phyloP scores from a whole-genome alignment of 2,329 filamentous ascomycete species.

The Simplicillium sp. region DNA sequence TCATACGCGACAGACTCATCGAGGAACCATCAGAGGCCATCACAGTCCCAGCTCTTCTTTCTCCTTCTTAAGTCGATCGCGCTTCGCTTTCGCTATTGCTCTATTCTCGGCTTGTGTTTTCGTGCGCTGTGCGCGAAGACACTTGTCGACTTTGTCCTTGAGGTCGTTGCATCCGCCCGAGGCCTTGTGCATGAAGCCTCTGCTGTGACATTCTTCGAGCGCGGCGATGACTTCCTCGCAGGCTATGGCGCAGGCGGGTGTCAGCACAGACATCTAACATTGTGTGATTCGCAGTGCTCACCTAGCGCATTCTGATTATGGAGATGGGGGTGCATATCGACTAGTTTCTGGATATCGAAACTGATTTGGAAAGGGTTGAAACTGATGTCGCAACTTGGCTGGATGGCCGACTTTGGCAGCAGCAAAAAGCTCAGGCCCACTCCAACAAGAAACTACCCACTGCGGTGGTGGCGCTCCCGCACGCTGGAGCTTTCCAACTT shows the following conservation, averaged over 20 bases:
- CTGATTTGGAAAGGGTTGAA: neutral
- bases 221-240: constrained; percentile 91
- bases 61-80: constrained; percentile 59
- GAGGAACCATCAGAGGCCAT: constrained; percentile 1
- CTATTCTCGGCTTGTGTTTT: constrained; percentile 70
- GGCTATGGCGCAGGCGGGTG: constrained; percentile 41
- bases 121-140: constrained; percentile 69
- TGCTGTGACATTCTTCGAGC: constrained; percentile 90
- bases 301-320: constrained; percentile 88
- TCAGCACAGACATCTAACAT: constrained; percentile 8
- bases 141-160: constrained; percentile 77
- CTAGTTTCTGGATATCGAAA: neutral
- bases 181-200: constrained; percentile 86
- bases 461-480: neutral
- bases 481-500: neutral
- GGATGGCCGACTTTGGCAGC: neutral
- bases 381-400: neutral
- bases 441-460: constrained; percentile 7
- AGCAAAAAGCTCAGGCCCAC: constrained; percentile 20
- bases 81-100: constrained; percentile 60
- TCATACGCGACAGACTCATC: no score
- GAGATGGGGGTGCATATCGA: constrained; percentile 89
- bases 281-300: constrained; percentile 26
- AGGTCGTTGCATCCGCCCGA: constrained; percentile 82
- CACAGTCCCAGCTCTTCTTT: constrained; percentile 44